Evolutionary conservation across 306 rosid species (phyloP).

Genomic region (Vachellia pachyceras): DNA sequence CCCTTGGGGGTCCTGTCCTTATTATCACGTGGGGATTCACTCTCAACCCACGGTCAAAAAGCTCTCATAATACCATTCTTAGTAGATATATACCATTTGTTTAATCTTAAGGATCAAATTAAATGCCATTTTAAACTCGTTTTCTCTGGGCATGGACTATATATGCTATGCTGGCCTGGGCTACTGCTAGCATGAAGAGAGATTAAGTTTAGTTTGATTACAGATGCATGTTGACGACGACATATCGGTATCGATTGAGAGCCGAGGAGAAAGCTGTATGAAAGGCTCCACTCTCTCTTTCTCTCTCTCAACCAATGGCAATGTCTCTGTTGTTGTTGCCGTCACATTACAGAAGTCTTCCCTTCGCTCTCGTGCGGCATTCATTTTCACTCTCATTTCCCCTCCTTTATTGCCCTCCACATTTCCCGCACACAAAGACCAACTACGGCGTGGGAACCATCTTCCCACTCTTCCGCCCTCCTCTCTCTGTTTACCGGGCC

Average conservation of each 20-base stretch:
- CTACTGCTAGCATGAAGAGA: too few species aligned
- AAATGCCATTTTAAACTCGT: too few species aligned
- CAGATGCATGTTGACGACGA: not conserved
- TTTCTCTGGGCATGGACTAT: too few species aligned
- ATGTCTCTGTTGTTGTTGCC: constrained; percentile 40
- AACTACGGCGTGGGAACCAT: not conserved
- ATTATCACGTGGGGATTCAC: too few species aligned
- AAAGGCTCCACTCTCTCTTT: not conserved
- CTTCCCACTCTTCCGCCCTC: not conserved
- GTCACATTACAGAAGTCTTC: constrained; percentile 21
- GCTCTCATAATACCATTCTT: too few species aligned
- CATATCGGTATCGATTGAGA: not conserved
- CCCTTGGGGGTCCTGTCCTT: not conserved
- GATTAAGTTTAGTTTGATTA: too few species aligned
- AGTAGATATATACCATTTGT: too few species aligned
- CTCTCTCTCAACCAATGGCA: not conserved
- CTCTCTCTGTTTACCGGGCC: not conserved
- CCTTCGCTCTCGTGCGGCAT: constrained; percentile 63
- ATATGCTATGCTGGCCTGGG: too few species aligned
- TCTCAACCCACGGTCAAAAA: too few species aligned
- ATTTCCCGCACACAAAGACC: not conserved
- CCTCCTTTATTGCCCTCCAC: constrained; percentile 10
- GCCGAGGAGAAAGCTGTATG: not conserved
- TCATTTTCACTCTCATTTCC: constrained; percentile 62
- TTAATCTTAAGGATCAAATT: too few species aligned